Conservation (phyloP, 2,329 filamentous ascomycete species). For the Ophiostoma pallidulum region DNA sequence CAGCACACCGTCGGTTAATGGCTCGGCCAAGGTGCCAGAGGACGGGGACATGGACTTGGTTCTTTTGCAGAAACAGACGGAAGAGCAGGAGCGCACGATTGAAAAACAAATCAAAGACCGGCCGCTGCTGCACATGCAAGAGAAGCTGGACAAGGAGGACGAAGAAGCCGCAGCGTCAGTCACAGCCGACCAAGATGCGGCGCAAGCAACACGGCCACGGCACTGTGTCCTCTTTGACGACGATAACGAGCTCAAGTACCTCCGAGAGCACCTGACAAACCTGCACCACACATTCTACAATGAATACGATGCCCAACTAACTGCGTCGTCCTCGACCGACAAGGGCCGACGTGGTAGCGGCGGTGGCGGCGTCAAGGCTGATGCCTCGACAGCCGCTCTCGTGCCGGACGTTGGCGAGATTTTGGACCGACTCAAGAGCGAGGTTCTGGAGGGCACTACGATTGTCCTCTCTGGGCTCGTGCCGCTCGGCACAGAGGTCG, state of each 20-base stretch:
- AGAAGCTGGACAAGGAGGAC: conserved; percentile 79
- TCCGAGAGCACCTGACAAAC: conserved; percentile 65
- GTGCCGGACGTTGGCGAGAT: conserved; percentile 72
- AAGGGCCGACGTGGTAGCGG: too few relatives aligned
- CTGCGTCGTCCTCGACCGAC: too few relatives aligned
- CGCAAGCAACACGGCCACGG: conserved; percentile 31
- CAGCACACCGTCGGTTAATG: conserved; percentile 3
- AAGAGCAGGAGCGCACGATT: conserved; percentile 78
- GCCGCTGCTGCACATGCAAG: conserved; percentile 84
- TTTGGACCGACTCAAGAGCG: conserved; percentile 71
- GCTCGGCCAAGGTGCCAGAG: conserved; percentile 29
- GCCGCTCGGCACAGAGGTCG: conserved; percentile 68
- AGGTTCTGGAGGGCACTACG: conserved; percentile 63
- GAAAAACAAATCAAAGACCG: conserved; percentile 83
- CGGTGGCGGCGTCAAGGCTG: conserved; percentile 25
- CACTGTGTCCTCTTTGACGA: conserved; percentile 81
- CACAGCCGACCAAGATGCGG: neutral
- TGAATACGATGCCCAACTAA: conserved; percentile 59
- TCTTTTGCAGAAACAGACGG: conserved; percentile 63
- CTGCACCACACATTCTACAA: conserved; percentile 77
- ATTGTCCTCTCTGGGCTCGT: conserved; percentile 89
- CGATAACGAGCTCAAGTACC: conserved; percentile 68
- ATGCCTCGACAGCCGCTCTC: conserved; percentile 30
- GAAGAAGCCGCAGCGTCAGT: conserved; percentile 35
- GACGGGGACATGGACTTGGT: conserved; percentile 60